Evolutionary conservation across 192 early-diverging fungal genomes (phyloP).

Genomic region (Coemansia sp.): DNA sequence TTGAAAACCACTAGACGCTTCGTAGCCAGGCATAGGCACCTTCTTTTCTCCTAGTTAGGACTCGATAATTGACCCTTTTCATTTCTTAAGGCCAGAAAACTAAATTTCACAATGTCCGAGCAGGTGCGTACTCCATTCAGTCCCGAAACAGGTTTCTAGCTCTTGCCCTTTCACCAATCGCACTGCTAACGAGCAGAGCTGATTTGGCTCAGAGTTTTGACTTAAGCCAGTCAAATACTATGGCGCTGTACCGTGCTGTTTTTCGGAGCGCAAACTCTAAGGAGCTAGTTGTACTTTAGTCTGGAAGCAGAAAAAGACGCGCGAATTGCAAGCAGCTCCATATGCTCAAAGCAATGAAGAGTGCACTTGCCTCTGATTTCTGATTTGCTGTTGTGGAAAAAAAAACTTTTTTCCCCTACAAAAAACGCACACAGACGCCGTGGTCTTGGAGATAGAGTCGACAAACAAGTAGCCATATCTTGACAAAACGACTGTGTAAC

Average conservation of each 20-base stretch:
- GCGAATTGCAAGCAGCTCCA: too few species aligned
- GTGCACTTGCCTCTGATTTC: not conserved
- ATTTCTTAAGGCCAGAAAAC: constrained; percentile 26
- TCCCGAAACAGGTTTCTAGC: not conserved
- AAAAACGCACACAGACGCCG: not conserved
- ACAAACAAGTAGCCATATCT: too few species aligned
- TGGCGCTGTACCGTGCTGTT: too few species aligned
- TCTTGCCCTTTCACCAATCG: too few species aligned
- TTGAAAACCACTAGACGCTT: constrained; percentile 14
- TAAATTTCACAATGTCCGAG: constrained; percentile 44
- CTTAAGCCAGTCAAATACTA: not conserved
- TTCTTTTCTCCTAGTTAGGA: constrained; percentile 51
- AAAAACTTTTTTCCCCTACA: not conserved
- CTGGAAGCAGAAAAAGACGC: too few species aligned
- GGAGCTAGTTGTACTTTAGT: too few species aligned
- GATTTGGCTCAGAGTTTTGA: constrained; percentile 1
- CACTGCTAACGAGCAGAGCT: too few species aligned
- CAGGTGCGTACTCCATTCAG: constrained; percentile 44
- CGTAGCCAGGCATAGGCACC: constrained; percentile 16
- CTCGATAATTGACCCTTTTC: constrained; percentile 19
- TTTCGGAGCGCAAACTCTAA: too few species aligned
- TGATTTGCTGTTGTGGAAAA: not conserved
- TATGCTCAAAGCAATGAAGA: too few species aligned
- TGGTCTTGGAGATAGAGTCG: too few species aligned
- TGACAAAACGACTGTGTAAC: too few species aligned